Evolutionary conservation across 2,329 filamentous ascomycete genomes (phyloP), one percentile per base, ranked within the genome.

Genomic region (Sarocladiaceae sp.): DNA sequence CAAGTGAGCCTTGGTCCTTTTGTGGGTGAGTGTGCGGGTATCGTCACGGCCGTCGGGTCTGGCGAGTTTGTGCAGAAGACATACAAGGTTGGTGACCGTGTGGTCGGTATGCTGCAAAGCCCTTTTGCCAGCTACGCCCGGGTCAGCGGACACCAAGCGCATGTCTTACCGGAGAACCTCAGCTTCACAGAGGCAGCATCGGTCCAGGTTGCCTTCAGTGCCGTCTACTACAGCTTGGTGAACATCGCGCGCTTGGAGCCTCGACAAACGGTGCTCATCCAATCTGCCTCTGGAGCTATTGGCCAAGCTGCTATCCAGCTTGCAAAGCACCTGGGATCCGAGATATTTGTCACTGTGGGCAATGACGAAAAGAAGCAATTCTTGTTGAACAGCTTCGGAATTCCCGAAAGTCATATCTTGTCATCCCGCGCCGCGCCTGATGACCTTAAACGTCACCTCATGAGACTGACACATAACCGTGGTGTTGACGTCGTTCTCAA

Each of bases 401-500:
- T 74, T 3, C 55, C 62, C 0, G 55, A 59, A 3, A 54, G 58
- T 31, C 55, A 45, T 23, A 56, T 61, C 16, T 58, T 61, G 34
- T 56, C 53, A 34, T 49, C 48, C 12, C 10, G 35, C 6, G 20
- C 13, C 6, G n/a, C 33, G 5, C 12, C 16, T 18, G 11, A 18
- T 10, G 23, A 12, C 15, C 60, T 62, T n/a, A 52, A 18, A 51
- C 50, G 15, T 2, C 40, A 39, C 33, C 20, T 48, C 11, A 19
- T 43, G 20, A 21, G 32, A 6, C 21, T 39, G 2, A 67, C 64
- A 0, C 44, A 48, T 1, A 75, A 74, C 12, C 61, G 53, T 3
- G 85, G 85, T 10, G 83, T 83, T 1, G 85, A 90, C 61, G 79
- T 80, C 1, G 82, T 85, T 13, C 81, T 90, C 53, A 65, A 72